These are phyloP conservation scores for Solanum sejunctum DNA, from an alignment of 257 asterid genomes.

Conservation along the genomic window DNA sequence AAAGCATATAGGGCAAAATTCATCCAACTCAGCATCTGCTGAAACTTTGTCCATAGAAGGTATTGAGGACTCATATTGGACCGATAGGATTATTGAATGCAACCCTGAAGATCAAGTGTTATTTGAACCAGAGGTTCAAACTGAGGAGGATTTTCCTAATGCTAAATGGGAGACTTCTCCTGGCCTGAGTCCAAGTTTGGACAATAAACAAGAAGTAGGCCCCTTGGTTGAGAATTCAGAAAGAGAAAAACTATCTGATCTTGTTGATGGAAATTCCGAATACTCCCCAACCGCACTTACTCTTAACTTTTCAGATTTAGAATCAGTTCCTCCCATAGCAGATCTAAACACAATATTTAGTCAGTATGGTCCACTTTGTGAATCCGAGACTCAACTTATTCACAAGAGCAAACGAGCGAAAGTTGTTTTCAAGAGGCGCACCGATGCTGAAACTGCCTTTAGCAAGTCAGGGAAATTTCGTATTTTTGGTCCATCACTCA, in stretches of 20 bases:
- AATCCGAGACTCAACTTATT: conserved; percentile 36
- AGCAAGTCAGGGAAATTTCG: conserved; percentile 60
- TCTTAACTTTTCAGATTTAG: conserved; percentile 35
- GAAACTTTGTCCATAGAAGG: conserved; percentile 21
- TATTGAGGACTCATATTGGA: conserved; percentile 51
- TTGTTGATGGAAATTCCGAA: conserved; percentile 13
- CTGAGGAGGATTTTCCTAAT: conserved; percentile 1
- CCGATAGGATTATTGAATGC: conserved; percentile 38
- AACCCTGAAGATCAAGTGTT: conserved; percentile 23
- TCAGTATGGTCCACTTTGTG: conserved; percentile 46
- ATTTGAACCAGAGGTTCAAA: conserved; percentile 11
- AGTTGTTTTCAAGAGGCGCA: conserved; percentile 45
- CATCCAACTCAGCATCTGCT: conserved; percentile 5
- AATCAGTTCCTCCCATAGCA: conserved; percentile 41
- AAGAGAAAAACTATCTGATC: not conserved
- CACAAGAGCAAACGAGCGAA: conserved; percentile 49
- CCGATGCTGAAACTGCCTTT: conserved; percentile 63
- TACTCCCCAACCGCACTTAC: conserved; percentile 41
- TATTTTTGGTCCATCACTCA: conserved; percentile 58
- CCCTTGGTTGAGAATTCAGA: conserved; percentile 5
- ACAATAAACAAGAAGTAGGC: conserved; percentile 6
- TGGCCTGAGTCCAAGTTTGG: conserved; percentile 4
- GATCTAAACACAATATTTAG: conserved; percentile 47
- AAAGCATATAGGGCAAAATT: conserved; percentile 1
- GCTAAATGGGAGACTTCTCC: conserved; percentile 8